These are phyloP conservation scores for Nidula microcarpa DNA, from an alignment of 768 basidiomycete genomes.

Conservation along the genomic window DNA sequence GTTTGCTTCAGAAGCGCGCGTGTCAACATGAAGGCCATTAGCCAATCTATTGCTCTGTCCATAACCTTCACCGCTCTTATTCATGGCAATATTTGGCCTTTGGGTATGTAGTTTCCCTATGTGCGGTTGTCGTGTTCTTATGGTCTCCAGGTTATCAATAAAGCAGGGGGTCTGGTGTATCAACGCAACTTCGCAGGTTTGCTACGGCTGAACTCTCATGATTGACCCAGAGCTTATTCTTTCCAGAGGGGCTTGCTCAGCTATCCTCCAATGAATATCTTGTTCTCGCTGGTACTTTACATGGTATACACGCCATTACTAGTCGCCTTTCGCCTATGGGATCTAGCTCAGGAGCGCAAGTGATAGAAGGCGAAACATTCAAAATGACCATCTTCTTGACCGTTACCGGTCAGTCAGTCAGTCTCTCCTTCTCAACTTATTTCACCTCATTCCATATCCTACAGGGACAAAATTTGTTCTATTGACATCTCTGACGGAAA, in stretches of 20 bases:
- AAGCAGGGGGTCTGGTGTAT: slow-evolving; percentile 96
- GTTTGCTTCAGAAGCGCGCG: no score
- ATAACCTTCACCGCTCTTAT: no score
- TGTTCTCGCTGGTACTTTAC: slow-evolving; percentile 92
- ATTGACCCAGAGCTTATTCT: background rate
- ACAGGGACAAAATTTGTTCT: slow-evolving; percentile 95
- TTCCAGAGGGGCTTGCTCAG: slow-evolving; percentile 83
- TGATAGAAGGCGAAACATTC: slow-evolving; percentile 95
- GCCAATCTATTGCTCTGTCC: no score
- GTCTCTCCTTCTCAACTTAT: background rate
- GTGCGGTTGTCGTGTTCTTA: background rate
- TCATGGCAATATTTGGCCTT: slow-evolving; percentile 77
- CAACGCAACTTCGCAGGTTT: slow-evolving; percentile 84
- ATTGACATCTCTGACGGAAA: slow-evolving; percentile 76
- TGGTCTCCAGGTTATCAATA: slow-evolving; percentile 80
- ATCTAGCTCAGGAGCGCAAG: slow-evolving; percentile 81
- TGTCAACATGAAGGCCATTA: no score
- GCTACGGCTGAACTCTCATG: background rate
- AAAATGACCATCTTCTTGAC: slow-evolving; percentile 92
- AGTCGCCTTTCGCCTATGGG: slow-evolving; percentile 84
- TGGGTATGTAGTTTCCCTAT: slow-evolving; percentile 53
- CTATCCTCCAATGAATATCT: slow-evolving; percentile 93
- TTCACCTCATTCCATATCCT: background rate
- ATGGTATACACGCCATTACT: slow-evolving; percentile 99
- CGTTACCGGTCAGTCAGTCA: slow-evolving; percentile 64